Base-by-base conservation (phyloP, 1,284 basidiomycete genomes). In the Irpex sp. region DNA sequence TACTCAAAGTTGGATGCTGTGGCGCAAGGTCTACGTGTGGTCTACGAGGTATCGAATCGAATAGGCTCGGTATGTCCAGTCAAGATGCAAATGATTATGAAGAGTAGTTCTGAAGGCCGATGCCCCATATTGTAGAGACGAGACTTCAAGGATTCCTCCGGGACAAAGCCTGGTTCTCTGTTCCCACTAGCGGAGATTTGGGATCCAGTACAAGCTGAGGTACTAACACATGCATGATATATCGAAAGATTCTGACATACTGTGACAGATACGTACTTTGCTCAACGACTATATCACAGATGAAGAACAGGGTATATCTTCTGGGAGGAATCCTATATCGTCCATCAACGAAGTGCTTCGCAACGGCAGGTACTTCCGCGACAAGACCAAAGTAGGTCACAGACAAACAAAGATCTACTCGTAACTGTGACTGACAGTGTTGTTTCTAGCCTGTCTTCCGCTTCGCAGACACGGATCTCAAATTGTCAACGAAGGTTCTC, bases 1-100 rank as follows among this genome's bases (percentile, higher is more conserved):
- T 99, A 95, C 74, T 97, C 95, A 4, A 99, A 99, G 76, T 76
- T 99, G 59, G 91, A 96, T 70, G 97, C 97, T 19, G 92, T 98
- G n/a, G 83, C 93, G 39, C 96, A 99, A 75, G 94, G 95, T 7
- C 82, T 98, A 68, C 82, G 96, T 56, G 92, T 98, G 1, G 85
- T 97, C 1, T 95, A 92, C 71, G 97, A 99, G 74, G 93, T 99
- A 1, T 84, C 93, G 0, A 90, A 88, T 70, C 86, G 94, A 64
- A 94, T 97, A 64, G 90, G 92, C 68, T 90, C 90, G 65, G 94
- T 96, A 70, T 76, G 88, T 80, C 13, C 37, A 17, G 37, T 61
- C 39, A 61, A 33, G 17, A 59, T 33, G 37, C 43, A 26, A 7
- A 21, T 19, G 19, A 33, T 37, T 15, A 26, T 19, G 7, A 51